phyloP scores from a whole-genome alignment of 1,139 yeast species.

The Entelexis paramagnoliae region DNA sequence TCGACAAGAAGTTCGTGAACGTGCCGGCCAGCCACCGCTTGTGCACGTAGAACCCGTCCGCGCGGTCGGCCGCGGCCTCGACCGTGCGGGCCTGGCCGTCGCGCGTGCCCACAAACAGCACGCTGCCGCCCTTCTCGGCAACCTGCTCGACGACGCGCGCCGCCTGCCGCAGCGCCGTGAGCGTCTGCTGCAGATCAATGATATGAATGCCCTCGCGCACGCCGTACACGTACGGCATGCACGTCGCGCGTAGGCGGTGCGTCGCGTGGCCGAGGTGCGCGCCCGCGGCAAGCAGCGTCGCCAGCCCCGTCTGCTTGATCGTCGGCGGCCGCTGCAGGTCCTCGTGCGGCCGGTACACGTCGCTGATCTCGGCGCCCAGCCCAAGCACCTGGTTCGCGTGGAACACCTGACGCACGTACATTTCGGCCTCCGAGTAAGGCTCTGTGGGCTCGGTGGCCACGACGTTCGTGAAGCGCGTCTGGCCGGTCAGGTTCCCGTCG shows the following conservation, averaged over 20 bases:
- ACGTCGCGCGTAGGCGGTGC: constrained; percentile 67
- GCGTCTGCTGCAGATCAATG: constrained; percentile 78
- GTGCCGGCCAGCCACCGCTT: constrained; percentile 94
- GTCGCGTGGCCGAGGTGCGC: constrained; percentile 90
- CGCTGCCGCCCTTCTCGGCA: constrained; percentile 72
- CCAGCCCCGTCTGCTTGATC: constrained; percentile 49
- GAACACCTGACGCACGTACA: constrained; percentile 58
- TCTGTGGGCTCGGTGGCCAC: constrained; percentile 33
- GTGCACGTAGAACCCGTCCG: constrained; percentile 62
- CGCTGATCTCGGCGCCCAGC: constrained; percentile 54
- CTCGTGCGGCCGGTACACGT: constrained; percentile 58
- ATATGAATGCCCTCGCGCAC: constrained; percentile 80
- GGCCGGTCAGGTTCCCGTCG: constrained; percentile 28
- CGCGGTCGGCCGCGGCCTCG: constrained; percentile 65
- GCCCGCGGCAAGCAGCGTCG: constrained; percentile 78
- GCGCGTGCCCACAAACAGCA: constrained; percentile 76
- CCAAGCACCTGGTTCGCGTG: constrained; percentile 43
- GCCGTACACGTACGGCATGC: constrained; percentile 82
- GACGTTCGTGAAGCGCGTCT: constrained; percentile 33
- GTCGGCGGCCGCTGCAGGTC: constrained; percentile 49
- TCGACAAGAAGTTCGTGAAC: constrained; percentile 71
- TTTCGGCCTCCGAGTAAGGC: constrained; percentile 64
- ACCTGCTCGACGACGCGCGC: constrained; percentile 70
- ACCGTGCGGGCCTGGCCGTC: constrained; percentile 67
- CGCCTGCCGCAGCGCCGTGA: constrained; percentile 66